Evolutionary conservation across 495 filamentous ascomycete species (phyloP), one percentile per base, ranked within the genome.

Genomic region (Platismatia glauca): DNA sequence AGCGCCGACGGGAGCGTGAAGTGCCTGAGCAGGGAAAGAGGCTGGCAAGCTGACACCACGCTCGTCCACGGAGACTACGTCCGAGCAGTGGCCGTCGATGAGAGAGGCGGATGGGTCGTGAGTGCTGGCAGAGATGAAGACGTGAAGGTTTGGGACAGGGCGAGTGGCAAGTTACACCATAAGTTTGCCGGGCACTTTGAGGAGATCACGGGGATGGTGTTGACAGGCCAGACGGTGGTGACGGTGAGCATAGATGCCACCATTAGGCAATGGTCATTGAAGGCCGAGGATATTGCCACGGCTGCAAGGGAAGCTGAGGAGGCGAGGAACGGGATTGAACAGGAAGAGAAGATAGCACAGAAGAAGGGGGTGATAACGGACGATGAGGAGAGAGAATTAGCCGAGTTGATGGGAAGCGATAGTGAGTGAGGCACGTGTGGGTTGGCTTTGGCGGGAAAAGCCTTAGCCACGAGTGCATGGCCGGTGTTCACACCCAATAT

Each of bases 51-150:
- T 9, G 91, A 91, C 62, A 84, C 89, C 57, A 82, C 76, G 3
- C 78, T 96, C 57, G 71, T 77, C 35, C 93, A 97, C 72, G 90
- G 90, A 1, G 94, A 93, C 68, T 96, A 92, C 69, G 92, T 97
- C 20, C 81, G 90, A 56, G 90, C 91, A 60, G 82, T 97, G 57
- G 81, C 86, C 12, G 76, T 89, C 20, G 82, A 89, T 29, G 83
- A 86, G 35, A 82, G 79, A 4, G 84, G 84, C 5, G 81, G 86
- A n/a, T 92, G 88, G 87, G 82, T 93, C n/a, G 77, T 95, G 27
- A 97, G 92, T 0, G 91, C 86, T 0, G 96, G 94, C 61, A 77
- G 94, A 60, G 90, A 96, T 70, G 94, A 98, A 74, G 85, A 95
- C 62, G 81, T 98, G 56, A 87, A 93, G 63, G 82, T 97, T 16